Conservation (phyloP, 2,329 filamentous ascomycete genomes). For the Epichloe glyceriae region DNA sequence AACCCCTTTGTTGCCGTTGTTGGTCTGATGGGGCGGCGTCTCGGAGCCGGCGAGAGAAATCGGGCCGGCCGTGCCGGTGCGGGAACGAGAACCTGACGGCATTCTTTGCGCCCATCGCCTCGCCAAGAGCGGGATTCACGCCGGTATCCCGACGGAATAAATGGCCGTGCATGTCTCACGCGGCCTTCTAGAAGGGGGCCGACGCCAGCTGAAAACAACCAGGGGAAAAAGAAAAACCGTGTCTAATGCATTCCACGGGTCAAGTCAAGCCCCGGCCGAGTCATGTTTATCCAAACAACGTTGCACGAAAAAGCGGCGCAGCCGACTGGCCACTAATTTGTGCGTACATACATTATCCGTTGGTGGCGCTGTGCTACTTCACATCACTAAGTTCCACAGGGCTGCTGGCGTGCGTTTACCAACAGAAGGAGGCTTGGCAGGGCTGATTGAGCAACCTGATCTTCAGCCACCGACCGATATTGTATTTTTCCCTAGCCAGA, state of each 20-base stretch:
- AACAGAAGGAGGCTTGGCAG: neutral
- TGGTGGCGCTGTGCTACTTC: no score
- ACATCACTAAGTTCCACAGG: no score
- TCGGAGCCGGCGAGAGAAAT: neutral
- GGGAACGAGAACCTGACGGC: neutral
- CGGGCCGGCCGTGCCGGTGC: neutral
- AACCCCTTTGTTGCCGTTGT: neutral
- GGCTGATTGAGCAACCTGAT: neutral
- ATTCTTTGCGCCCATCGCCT: neutral
- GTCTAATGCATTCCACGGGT: no score
- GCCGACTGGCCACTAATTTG: no score
- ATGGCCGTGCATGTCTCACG: slow-evolving; percentile 6
- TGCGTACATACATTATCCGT: no score
- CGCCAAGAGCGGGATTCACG: neutral
- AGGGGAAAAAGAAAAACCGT: no score
- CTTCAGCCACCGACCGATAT: neutral
- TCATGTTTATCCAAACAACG: no score
- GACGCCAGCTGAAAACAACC: neutral
- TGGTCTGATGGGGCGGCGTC: neutral
- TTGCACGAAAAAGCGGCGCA: no score
- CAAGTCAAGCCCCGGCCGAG: neutral
- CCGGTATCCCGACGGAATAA: slow-evolving; percentile 2
- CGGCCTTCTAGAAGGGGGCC: slow-evolving; percentile 7
- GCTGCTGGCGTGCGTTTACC: neutral
- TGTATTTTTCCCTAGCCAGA: neutral